Conservation (phyloP, 306 rosid genomes). For the Trifolium repens region DNA sequence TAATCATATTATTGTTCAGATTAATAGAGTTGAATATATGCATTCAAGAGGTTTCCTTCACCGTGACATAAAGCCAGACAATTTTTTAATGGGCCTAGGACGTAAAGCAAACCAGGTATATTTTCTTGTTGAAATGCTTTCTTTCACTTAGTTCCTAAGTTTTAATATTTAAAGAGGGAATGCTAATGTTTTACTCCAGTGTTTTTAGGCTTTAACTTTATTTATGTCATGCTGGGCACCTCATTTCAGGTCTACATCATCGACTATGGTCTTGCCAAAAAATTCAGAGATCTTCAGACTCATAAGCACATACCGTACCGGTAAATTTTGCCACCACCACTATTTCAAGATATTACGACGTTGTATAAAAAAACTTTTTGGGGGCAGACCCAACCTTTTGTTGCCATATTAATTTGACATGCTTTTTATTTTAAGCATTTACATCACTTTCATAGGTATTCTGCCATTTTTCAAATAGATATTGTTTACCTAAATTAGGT, state of each 20-base stretch:
- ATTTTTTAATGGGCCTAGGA: conserved; percentile 98
- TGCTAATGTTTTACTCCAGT: too few species aligned
- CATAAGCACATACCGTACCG: conserved; percentile 97
- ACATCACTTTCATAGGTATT: neutral
- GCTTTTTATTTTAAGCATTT: conserved; percentile 32
- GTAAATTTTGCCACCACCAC: conserved; percentile 48
- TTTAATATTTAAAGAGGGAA: too few species aligned
- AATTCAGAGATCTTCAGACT: conserved; percentile 96
- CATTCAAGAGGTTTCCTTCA: conserved; percentile 99
- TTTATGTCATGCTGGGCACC: conserved; percentile 34
- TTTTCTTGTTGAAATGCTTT: conserved; percentile 35
- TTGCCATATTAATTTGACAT: conserved; percentile 9
- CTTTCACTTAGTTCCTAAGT: neutral
- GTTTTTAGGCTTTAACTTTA: neutral
- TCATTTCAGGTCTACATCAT: conserved; percentile 78
- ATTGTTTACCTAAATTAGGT: conserved; percentile 11
- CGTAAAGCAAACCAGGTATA: conserved; percentile 97
- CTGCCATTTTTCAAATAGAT: conserved; percentile 8
- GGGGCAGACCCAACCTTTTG: conserved; percentile 15
- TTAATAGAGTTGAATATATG: conserved; percentile 98
- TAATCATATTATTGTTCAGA: conserved; percentile 54
- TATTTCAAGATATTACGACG: conserved; percentile 27
- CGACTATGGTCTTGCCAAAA: conserved; percentile 98
- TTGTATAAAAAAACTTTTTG: neutral
- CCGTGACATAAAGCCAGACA: conserved; percentile 99